Evolutionary conservation across 805 yeast species (phyloP), one percentile per base, ranked within the genome.

Genomic region (Hanseniaspora vineae): DNA sequence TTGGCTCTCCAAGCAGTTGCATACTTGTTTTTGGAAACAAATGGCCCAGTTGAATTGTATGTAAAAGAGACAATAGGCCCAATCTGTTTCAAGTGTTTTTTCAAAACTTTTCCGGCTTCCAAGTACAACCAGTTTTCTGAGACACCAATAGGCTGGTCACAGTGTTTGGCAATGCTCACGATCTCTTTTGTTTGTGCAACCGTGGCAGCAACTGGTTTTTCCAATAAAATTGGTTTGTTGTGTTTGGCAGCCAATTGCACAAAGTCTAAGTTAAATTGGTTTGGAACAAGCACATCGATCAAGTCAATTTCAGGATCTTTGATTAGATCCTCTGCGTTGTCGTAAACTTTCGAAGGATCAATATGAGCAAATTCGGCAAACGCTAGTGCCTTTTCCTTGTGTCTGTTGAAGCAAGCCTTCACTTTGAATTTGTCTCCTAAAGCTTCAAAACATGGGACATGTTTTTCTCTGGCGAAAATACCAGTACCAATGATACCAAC

Each of bases 171-270:
- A 43, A 90, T 59, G 51, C 77, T 63, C 39, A 89, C 96, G 49
- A 90, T 77, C 63, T 84, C 81, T 51, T 70, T 72, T 19, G 96
- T 97, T 61, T 87, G 95, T 11, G 70, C 75, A 57, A 90, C 64
- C 51, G 75, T 80, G 39, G 95, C 95, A 33, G 97, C 92, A 60
- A 90, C 80, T 53, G 97, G 97, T 67, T 90, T 90, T 64, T 90
- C 97, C 58, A 90, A 65, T 37, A 78, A 71, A 43, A 89, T 71
- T 50, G 96, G 92, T 67, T 89, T 90, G 45, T 78, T 77, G 55
- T 83, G 74, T 44, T 75, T 72, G 47, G 86, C 69, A 2, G 95
- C 95, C 54, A 75, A 71, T 57, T 78, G 71, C 33, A 88, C 81
- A 2, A 80, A 80, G 39, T 71, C 77, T 43, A 78, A 68, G 62